Conservation (phyloP, 352 stramenopile species). For the Phytopythium mirpurense region DNA sequence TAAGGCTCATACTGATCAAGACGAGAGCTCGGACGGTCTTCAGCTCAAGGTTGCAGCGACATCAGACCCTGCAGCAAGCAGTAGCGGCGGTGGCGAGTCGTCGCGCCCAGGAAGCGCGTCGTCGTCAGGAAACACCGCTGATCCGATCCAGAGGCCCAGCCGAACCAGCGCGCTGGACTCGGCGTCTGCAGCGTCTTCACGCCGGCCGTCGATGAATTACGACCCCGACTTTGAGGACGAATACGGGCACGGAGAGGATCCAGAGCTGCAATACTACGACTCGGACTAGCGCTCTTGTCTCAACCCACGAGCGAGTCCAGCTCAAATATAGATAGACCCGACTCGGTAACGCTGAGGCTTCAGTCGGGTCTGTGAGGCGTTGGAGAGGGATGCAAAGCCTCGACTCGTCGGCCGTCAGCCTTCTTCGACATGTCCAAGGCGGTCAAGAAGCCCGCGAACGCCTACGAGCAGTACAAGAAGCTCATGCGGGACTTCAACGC, state of each 20-base stretch:
- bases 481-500: conserved; percentile 39
- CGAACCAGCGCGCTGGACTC: background rate
- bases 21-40: too few relatives aligned
- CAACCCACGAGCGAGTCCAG: background rate
- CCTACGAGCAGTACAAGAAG: conserved; percentile 53
- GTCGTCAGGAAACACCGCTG: background rate
- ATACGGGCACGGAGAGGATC: background rate
- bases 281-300: conserved; percentile 1
- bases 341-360: too few relatives aligned
- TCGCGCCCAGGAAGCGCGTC: too few relatives aligned
- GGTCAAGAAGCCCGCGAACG: conserved; percentile 18
- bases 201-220: conserved; percentile 5
- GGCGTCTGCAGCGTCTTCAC: background rate
- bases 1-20: too few relatives aligned
- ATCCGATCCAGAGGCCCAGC: too few relatives aligned
- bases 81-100: too few relatives aligned
- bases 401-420: too few relatives aligned
- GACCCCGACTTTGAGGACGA: conserved; percentile 16
- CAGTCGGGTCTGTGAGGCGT: background rate
- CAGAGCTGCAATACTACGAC: conserved; percentile 6
- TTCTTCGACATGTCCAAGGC: background rate
- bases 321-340: conserved; percentile 5
- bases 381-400: background rate
- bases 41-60: too few relatives aligned
- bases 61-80: too few relatives aligned